phyloP scores from a whole-genome alignment of 176 grass and related monocot genomes.

The Raddia distichophylla region DNA sequence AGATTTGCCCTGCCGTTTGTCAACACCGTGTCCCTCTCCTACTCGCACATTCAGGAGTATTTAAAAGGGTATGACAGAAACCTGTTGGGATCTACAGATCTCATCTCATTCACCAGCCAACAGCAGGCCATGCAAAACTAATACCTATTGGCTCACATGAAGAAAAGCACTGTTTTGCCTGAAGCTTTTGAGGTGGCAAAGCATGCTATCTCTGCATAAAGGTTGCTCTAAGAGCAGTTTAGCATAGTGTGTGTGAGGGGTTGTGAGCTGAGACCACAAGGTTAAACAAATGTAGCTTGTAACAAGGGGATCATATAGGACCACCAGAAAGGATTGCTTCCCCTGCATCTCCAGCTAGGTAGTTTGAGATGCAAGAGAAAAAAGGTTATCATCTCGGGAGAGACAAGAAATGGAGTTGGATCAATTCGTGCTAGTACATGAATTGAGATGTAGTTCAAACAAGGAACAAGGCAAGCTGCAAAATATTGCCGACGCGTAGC shows the following conservation, averaged over 20 bases:
- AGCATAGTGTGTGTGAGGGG: neutral
- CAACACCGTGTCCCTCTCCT: constrained; percentile 14
- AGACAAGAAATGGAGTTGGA: neutral
- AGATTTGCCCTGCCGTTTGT: constrained; percentile 35
- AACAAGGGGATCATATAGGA: neutral
- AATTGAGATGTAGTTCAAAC: neutral
- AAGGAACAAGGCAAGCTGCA: neutral
- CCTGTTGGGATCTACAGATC: constrained; percentile 11
- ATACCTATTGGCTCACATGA: constrained; percentile 25
- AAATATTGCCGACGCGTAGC: neutral
- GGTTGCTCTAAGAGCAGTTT: neutral
- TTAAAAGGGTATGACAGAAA: neutral
- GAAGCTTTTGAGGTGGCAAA: constrained; percentile 34
- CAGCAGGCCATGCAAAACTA: neutral
- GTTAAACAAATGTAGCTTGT: constrained; percentile 1
- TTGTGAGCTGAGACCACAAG: neutral
- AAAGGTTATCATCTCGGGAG: neutral
- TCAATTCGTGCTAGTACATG: neutral
- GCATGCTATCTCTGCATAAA: constrained; percentile 14
- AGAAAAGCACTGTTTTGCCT: neutral
- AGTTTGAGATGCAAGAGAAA: neutral
- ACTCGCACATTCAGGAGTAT: constrained; percentile 1
- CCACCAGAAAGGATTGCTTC: neutral
- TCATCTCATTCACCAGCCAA: constrained; percentile 23
- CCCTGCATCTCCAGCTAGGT: constrained; percentile 24